A percentile compares a stretch with the other conserved stretches of the same genome.
Evolutionary conservation across 345 rosid genomes (phyloP).

Genomic region (Leavenworthia alabamica): DNA sequence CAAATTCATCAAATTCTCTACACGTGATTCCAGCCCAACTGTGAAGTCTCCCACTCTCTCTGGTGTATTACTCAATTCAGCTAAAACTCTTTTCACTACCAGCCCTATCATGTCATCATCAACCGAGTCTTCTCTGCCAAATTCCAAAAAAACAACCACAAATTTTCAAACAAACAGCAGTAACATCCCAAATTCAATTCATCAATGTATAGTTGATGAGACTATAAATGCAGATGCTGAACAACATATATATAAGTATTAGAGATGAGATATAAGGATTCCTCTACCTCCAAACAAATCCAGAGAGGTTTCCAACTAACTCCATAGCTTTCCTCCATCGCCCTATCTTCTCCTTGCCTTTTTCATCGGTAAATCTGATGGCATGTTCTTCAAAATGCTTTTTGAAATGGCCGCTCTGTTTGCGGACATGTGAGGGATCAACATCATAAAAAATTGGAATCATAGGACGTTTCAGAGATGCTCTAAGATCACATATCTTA

Average conservation of each 20-base stretch:
- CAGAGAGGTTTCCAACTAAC: conserved; percentile 35
- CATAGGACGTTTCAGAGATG: conserved; percentile 20
- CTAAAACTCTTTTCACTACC: conserved; percentile 39
- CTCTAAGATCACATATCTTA: conserved; percentile 27
- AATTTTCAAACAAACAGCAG: neutral
- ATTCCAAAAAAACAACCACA: neutral
- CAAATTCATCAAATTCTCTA: neutral
- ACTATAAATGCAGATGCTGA: neutral
- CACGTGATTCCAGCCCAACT: conserved; percentile 23
- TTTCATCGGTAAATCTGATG: conserved; percentile 5
- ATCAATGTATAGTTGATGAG: neutral
- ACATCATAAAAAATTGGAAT: conserved; percentile 46
- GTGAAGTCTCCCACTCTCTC: conserved; percentile 34
- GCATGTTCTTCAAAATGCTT: conserved; percentile 26
- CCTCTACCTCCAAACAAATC: conserved; percentile 21
- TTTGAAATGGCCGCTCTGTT: conserved; percentile 33
- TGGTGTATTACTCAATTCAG: conserved; percentile 46
- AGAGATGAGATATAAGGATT: neutral
- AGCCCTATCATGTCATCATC: conserved; percentile 27
- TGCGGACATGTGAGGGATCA: conserved; percentile 44
- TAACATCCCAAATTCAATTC: neutral
- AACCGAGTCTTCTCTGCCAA: neutral
- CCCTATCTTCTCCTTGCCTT: neutral
- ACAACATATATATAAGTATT: too few species aligned
- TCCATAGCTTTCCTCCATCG: conserved; percentile 44